phyloP scores from a whole-genome alignment of 345 rosid species.

The Euphorbia lathyris region DNA sequence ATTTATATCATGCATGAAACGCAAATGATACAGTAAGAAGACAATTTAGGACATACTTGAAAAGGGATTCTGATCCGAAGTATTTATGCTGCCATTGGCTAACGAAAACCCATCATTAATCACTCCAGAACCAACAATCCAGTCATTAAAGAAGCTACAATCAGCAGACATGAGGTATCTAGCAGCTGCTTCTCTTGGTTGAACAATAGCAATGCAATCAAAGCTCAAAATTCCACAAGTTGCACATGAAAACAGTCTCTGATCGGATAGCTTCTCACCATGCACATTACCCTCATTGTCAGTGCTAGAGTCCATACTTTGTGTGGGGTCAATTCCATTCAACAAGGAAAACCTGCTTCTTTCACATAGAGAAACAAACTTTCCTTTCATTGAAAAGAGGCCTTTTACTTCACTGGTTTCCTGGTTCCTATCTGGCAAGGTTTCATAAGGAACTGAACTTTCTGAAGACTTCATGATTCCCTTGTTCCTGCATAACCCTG shows the following conservation, averaged over 20 bases:
- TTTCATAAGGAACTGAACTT: conserved; percentile 34
- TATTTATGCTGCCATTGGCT: conserved; percentile 27
- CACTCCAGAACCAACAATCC: conserved; percentile 64
- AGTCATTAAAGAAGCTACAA: conserved; percentile 84
- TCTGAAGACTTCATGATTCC: conserved; percentile 37
- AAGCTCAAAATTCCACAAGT: conserved; percentile 87
- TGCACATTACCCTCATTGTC: conserved; percentile 31
- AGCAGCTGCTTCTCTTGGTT: conserved; percentile 80
- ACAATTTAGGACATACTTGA: conserved; percentile 42
- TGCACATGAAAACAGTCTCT: conserved; percentile 87
- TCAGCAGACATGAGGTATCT: conserved; percentile 88
- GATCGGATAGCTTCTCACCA: conserved; percentile 66
- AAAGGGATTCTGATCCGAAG: conserved; percentile 32
- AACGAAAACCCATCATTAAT: conserved; percentile 27
- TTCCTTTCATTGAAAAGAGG: conserved; percentile 49
- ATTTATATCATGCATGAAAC: background rate
- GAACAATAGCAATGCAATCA: conserved; percentile 80
- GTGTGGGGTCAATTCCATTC: conserved; percentile 27
- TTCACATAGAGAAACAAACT: conserved; percentile 58
- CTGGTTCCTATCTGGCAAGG: conserved; percentile 25
- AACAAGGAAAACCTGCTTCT: conserved; percentile 38
- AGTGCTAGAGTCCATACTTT: conserved; percentile 13
- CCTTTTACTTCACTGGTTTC: conserved; percentile 38
- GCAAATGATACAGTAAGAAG: conserved; percentile 8
- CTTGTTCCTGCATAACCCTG: conserved; percentile 33